Evolutionary conservation across 495 filamentous ascomycete genomes (phyloP).

Genomic region (Penicilliopsis zonata): DNA sequence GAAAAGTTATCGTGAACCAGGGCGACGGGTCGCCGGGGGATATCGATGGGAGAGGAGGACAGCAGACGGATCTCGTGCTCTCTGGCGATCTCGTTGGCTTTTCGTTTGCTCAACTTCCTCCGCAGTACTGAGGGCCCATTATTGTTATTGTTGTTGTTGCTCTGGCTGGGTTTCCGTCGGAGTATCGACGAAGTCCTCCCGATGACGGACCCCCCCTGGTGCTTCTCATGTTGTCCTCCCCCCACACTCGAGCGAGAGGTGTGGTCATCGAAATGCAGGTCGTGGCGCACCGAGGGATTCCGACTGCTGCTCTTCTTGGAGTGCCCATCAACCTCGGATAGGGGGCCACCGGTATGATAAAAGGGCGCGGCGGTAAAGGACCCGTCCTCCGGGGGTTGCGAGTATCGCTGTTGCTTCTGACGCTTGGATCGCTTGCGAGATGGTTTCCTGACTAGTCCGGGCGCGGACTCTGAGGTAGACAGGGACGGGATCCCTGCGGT

Average conservation of each 20-base stretch:
- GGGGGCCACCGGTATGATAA: slow-evolving; percentile 12
- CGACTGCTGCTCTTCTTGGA: slow-evolving; percentile 11
- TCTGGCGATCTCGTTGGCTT: slow-evolving; percentile 56
- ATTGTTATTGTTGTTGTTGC: too few species aligned
- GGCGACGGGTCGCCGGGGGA: slow-evolving; percentile 44
- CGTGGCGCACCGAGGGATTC: slow-evolving; percentile 13
- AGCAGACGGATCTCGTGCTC: slow-evolving; percentile 84
- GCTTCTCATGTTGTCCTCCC: slow-evolving; percentile 23
- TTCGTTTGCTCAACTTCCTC: slow-evolving; percentile 68
- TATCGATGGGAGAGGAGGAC: slow-evolving; percentile 50
- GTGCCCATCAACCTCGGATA: slow-evolving; percentile 2
- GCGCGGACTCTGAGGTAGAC: slow-evolving; percentile 8
- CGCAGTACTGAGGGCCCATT: slow-evolving; percentile 40
- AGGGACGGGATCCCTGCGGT: slow-evolving; percentile 14
- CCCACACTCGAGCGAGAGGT: slow-evolving; percentile 32
- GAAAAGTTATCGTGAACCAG: slow-evolving; percentile 28
- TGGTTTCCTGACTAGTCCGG: slow-evolving; percentile 24
- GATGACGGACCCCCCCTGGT: too few species aligned
- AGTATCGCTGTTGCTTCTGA: slow-evolving; percentile 20
- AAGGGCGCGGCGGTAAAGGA: slow-evolving; percentile 16
- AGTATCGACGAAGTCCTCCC: slow-evolving; percentile 51
- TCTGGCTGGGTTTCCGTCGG: slow-evolving; percentile 45
- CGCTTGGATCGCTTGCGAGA: slow-evolving; percentile 31
- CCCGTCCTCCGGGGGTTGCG: slow-evolving; percentile 17
- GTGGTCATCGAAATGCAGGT: slow-evolving; percentile 26